A percentile compares a stretch with the other conserved stretches of the same genome.
These are phyloP conservation scores for Entonaema liquescens DNA, from an alignment of 495 filamentous ascomycete species.

Conservation along the genomic window DNA sequence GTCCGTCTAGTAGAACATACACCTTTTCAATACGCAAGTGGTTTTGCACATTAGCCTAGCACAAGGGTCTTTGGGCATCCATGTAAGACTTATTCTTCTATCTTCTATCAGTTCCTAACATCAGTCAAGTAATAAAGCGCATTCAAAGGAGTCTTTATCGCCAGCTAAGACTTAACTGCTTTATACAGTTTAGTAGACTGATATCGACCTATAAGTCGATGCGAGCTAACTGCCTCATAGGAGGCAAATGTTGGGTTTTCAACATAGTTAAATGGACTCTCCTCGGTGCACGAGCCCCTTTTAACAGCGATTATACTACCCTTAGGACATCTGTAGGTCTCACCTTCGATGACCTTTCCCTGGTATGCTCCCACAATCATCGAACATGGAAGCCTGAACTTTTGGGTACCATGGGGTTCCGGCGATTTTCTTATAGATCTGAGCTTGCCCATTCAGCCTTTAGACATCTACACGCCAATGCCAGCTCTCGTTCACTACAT, in stretches of 20 bases:
- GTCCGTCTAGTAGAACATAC: background rate
- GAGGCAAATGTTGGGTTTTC: background rate
- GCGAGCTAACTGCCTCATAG: background rate
- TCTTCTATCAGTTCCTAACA: background rate
- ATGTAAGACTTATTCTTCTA: background rate
- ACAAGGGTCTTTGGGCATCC: slow-evolving; percentile 2
- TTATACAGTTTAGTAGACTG: background rate
- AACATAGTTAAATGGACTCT: slow-evolving; percentile 5
- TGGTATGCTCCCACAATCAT: background rate
- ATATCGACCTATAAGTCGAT: background rate
- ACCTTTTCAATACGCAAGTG: background rate
- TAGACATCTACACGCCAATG: background rate
- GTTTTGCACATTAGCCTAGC: background rate
- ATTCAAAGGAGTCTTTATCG: background rate
- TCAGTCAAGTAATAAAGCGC: background rate
- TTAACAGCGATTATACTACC: background rate
- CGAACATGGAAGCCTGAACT: slow-evolving; percentile 5
- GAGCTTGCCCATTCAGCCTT: background rate
- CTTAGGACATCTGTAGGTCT: background rate
- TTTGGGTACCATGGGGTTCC: background rate
- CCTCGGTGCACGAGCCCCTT: background rate
- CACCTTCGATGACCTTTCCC: background rate
- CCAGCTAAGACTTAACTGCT: background rate
- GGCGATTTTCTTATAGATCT: background rate
- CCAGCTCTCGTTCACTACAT: background rate